Conservation (phyloP, 2,329 filamentous ascomycete genomes). For the Sarocladium oryzae region DNA sequence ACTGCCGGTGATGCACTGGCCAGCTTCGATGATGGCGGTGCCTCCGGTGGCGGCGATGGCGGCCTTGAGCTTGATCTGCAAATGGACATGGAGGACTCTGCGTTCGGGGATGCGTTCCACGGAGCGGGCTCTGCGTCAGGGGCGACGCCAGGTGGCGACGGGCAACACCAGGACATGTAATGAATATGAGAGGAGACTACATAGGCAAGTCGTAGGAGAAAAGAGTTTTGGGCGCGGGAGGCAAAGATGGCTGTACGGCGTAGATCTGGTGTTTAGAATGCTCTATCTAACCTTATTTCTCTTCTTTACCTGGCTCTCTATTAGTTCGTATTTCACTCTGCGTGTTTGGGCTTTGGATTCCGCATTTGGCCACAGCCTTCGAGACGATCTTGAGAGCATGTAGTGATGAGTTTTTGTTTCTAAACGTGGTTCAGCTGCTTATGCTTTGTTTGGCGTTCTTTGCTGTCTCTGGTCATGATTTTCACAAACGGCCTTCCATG, state of each 20-base stretch:
- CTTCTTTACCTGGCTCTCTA: background rate
- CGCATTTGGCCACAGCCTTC: no score
- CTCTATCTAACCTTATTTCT: background rate
- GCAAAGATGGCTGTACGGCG: background rate
- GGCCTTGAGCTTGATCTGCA: constrained; percentile 50
- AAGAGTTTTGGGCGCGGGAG: no score
- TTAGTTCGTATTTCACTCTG: background rate
- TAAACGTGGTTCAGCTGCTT: no score
- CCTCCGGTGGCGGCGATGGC: constrained; percentile 37
- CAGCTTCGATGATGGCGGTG: constrained; percentile 49
- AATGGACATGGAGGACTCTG: constrained; percentile 70
- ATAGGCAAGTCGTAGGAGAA: no score
- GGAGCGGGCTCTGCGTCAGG: constrained; percentile 39
- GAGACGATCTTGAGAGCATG: no score
- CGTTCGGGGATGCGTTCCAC: constrained; percentile 79
- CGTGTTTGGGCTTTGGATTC: background rate
- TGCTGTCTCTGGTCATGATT: no score
- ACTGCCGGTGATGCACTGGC: constrained; percentile 66
- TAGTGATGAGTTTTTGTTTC: no score
- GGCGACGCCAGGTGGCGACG: constrained; percentile 25
- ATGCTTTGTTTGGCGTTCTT: no score
- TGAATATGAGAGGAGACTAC: background rate
- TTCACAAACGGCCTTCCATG: no score
- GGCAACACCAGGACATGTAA: constrained; percentile 24
- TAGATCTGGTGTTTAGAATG: constrained; percentile 5